phyloP scores from a whole-genome alignment of 1,284 basidiomycete species.

The Naganishia cerealis region DNA sequence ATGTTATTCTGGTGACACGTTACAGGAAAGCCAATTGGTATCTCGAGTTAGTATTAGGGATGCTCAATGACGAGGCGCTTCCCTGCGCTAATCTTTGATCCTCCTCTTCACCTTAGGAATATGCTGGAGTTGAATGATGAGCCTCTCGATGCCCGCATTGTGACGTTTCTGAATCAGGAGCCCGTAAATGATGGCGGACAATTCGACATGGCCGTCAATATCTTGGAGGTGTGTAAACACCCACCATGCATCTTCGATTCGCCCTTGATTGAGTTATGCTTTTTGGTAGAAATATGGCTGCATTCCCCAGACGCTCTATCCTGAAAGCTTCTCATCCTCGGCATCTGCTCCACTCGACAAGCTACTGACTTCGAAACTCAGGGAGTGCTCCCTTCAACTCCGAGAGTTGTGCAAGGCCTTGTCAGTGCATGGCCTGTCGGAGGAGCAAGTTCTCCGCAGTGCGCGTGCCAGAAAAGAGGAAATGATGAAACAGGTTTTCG shows the following conservation, averaged over 20 bases:
- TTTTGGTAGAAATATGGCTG: slow-evolving; percentile 69
- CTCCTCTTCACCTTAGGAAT: slow-evolving; percentile 37
- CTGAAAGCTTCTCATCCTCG: slow-evolving; percentile 81
- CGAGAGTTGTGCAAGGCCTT: slow-evolving; percentile 54
- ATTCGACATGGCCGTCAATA: slow-evolving; percentile 91
- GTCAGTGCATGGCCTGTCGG: slow-evolving; percentile 25
- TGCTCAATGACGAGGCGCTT: neutral
- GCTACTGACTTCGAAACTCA: slow-evolving; percentile 82
- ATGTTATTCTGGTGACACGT: neutral
- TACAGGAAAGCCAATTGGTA: slow-evolving; percentile 83
- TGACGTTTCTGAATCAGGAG: slow-evolving; percentile 71
- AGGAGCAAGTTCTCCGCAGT: slow-evolving; percentile 36
- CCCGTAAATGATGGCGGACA: slow-evolving; percentile 90
- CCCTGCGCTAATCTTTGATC: neutral
- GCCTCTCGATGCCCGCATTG: slow-evolving; percentile 76
- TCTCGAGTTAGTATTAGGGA: slow-evolving; percentile 62
- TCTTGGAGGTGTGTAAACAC: slow-evolving; percentile 62
- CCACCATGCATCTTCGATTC: neutral
- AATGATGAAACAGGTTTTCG: slow-evolving; percentile 80
- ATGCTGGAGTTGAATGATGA: slow-evolving; percentile 78
- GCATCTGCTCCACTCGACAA: slow-evolving; percentile 71
- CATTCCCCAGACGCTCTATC: slow-evolving; percentile 76
- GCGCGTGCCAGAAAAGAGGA: slow-evolving; percentile 69
- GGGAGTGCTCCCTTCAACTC: slow-evolving; percentile 82
- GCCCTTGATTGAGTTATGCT: neutral